phyloP scores from a whole-genome alignment of 1,284 basidiomycete species.

The Microstroma glucosiphilum region DNA sequence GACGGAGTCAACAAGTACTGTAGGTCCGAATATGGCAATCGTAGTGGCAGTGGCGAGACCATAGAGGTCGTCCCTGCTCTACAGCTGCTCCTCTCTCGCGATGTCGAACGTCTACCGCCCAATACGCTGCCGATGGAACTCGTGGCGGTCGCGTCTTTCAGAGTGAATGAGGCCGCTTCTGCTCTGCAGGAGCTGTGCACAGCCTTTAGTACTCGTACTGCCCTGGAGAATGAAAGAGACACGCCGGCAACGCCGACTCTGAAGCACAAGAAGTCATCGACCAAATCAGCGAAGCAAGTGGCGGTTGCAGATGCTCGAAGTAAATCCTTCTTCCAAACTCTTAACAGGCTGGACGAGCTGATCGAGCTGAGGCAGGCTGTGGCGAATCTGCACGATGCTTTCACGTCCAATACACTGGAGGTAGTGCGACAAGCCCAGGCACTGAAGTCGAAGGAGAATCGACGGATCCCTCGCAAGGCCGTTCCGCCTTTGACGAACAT shows the following conservation, averaged over 20 bases:
- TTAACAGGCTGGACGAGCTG: slow-evolving; percentile 4
- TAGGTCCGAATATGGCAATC: too few species aligned
- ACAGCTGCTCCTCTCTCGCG: too few species aligned
- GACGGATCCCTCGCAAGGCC: too few species aligned
- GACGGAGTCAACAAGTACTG: too few species aligned
- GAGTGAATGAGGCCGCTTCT: neutral
- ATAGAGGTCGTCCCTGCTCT: too few species aligned
- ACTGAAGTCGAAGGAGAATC: too few species aligned
- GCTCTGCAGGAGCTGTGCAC: neutral
- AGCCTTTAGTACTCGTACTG: neutral
- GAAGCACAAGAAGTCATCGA: slow-evolving; percentile 1
- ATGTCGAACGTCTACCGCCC: too few species aligned
- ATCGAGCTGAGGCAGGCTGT: slow-evolving; percentile 10
- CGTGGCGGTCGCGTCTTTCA: neutral
- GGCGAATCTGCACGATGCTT: slow-evolving; percentile 9
- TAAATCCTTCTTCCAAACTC: neutral
- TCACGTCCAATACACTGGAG: neutral
- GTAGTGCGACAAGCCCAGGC: too few species aligned
- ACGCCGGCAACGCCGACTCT: neutral
- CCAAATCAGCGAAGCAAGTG: neutral
- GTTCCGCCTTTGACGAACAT: too few species aligned
- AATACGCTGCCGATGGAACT: too few species aligned
- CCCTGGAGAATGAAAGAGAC: too few species aligned
- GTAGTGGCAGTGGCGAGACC: too few species aligned
- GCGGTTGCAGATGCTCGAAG: neutral